Conservation (phyloP, 2,329 filamentous ascomycete genomes). For the Blastomyces silverae region DNA sequence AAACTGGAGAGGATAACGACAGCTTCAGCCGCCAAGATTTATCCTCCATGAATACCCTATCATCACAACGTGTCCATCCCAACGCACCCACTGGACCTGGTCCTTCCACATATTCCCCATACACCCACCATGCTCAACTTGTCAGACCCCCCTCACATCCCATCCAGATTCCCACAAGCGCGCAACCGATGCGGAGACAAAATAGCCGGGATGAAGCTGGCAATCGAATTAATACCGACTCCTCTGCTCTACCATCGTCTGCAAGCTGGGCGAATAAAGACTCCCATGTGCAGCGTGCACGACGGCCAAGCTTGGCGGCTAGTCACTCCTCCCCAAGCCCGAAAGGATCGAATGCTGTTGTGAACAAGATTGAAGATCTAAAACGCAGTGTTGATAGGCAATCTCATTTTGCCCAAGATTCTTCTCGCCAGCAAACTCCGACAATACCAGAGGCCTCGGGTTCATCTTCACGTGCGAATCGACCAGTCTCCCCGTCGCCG, state of each 20-base stretch:
- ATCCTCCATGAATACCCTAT: slow-evolving; percentile 87
- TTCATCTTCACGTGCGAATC: slow-evolving; percentile 13
- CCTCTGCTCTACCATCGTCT: slow-evolving; percentile 83
- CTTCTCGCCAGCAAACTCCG: slow-evolving; percentile 24
- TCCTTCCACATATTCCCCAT: slow-evolving; percentile 10
- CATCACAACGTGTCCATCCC: slow-evolving; percentile 58
- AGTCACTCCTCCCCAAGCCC: slow-evolving; percentile 78
- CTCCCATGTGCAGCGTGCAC: slow-evolving; percentile 58
- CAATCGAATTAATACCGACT: slow-evolving; percentile 58
- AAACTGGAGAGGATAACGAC: slow-evolving; percentile 95
- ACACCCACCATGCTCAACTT: slow-evolving; percentile 37
- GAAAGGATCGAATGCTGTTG: slow-evolving; percentile 48
- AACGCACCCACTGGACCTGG: slow-evolving; percentile 11
- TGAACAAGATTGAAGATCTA: slow-evolving; percentile 32
- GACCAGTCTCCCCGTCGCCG: slow-evolving; percentile 23
- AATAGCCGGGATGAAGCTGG: slow-evolving; percentile 61
- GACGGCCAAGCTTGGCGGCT: slow-evolving; percentile 67
- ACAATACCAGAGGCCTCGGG: slow-evolving; percentile 22
- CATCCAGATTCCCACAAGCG: slow-evolving; percentile 41
- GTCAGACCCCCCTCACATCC: slow-evolving; percentile 28
- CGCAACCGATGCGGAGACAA: slow-evolving; percentile 62
- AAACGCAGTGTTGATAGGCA: slow-evolving; percentile 32
- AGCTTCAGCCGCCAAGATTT: slow-evolving; percentile 92
- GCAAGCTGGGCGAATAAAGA: slow-evolving; percentile 82
- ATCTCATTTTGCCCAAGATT: slow-evolving; percentile 24